Conservation (phyloP, 2,329 filamentous ascomycete genomes). For the Penicillium sclerotigenum region DNA sequence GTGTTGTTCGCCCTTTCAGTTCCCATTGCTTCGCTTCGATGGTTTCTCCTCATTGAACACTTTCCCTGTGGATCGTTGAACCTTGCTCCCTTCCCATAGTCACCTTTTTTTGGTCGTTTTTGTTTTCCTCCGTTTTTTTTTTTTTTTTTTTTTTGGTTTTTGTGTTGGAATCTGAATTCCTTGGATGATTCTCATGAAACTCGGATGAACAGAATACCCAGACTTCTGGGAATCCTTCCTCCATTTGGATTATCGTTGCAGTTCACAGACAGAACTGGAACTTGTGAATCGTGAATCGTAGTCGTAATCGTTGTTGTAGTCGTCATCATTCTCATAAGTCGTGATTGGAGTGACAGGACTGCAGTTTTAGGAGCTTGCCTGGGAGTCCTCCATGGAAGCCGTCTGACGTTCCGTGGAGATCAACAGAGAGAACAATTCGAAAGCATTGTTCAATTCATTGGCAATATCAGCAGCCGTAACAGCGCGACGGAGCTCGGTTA, state of each 20-base stretch:
- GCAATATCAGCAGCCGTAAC: slow-evolving; percentile 20
- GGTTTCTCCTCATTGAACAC: background rate
- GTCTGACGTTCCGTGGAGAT: slow-evolving; percentile 28
- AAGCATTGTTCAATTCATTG: slow-evolving; percentile 25
- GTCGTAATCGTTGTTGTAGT: background rate
- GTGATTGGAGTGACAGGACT: background rate
- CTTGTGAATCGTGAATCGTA: background rate
- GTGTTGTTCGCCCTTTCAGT: background rate
- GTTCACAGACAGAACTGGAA: background rate
- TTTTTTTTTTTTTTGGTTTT: no score
- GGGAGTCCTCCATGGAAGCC: background rate
- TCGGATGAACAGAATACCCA: background rate
- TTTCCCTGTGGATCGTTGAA: background rate
- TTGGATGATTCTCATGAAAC: background rate
- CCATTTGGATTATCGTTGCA: background rate
- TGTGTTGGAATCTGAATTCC: background rate
- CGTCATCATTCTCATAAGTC: background rate
- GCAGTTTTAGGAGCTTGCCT: background rate
- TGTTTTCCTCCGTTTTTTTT: background rate
- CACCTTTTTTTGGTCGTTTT: background rate
- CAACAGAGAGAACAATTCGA: slow-evolving; percentile 30
- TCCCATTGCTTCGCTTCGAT: background rate
- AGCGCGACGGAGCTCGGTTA: slow-evolving; percentile 26
- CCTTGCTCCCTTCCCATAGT: background rate
- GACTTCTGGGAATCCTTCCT: background rate